These are phyloP conservation scores for Aleurites moluccanus DNA, from an alignment of 441 rosid genomes.

Conservation along the genomic window DNA sequence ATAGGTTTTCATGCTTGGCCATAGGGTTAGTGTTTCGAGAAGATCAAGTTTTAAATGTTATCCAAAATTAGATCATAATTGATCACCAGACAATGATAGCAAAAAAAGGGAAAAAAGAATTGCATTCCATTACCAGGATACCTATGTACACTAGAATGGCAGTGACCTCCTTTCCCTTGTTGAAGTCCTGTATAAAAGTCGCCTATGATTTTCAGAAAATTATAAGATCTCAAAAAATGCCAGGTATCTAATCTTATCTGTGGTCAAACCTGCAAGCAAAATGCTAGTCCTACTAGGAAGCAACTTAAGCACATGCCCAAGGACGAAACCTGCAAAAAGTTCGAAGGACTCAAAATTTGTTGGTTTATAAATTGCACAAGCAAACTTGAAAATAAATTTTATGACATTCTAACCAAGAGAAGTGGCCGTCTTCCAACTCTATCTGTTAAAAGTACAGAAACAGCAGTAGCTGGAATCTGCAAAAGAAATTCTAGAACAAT, in stretches of 20 bases:
- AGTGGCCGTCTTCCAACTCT: constrained; percentile 23
- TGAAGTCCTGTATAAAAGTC: constrained; percentile 4
- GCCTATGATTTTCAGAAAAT: not conserved
- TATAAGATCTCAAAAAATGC: not conserved
- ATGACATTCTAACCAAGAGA: constrained; percentile 19
- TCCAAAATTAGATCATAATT: not conserved
- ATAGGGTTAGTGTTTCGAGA: too few relatives aligned
- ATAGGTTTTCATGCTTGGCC: not conserved
- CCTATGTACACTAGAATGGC: constrained; percentile 21
- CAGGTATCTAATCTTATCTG: not conserved
- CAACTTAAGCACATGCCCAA: constrained; percentile 15
- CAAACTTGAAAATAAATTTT: not conserved
- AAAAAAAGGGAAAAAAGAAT: too few relatives aligned
- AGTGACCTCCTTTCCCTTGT: constrained; percentile 17
- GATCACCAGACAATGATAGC: too few relatives aligned
- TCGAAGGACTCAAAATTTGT: not conserved
- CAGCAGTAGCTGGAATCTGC: constrained; percentile 23
- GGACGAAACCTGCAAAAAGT: constrained; percentile 22
- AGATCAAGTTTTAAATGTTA: not conserved
- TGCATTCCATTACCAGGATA: constrained; percentile 15
- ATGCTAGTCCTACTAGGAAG: constrained; percentile 19
- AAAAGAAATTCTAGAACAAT: not conserved
- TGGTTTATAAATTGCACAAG: too few relatives aligned
- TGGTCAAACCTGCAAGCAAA: constrained; percentile 16
- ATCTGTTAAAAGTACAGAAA: constrained; percentile 20